Percentiles rank a stretch among this genome's conserved stretches.
phyloP scores from a whole-genome alignment of 108 stramenopile species.

The Nannochloropsis gaditana region DNA sequence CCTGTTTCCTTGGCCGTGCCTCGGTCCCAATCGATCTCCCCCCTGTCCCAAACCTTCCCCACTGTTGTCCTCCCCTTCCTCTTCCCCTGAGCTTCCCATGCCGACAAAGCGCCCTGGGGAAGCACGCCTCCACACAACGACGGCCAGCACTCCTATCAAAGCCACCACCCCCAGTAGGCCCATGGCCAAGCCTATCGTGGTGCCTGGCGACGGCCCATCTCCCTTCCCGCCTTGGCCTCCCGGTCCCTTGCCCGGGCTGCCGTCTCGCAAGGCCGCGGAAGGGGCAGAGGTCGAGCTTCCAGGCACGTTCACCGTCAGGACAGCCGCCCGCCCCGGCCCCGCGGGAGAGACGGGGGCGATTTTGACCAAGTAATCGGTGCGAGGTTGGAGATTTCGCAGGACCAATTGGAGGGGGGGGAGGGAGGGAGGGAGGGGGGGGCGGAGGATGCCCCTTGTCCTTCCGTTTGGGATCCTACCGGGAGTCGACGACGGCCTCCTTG shows the following conservation, averaged over 20 bases:
- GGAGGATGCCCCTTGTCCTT: background rate
- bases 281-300: background rate
- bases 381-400: background rate
- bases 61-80: background rate
- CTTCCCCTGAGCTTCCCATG: background rate
- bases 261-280: background rate
- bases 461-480: background rate
- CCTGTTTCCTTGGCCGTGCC: background rate
- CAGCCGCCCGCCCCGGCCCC: background rate
- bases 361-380: constrained; percentile 2
- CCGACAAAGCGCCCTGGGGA: background rate
- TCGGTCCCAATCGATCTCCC: background rate
- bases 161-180: background rate
- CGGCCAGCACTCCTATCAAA: background rate
- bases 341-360: background rate
- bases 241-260: background rate
- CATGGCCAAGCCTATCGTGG: background rate
- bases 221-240: background rate
- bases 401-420: constrained; percentile 10
- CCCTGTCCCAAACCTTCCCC: background rate
- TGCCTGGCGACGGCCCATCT: background rate
- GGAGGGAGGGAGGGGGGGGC: background rate
- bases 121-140: background rate
- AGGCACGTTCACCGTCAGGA: background rate
- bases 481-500: background rate